A percentile compares a stretch with the other conserved stretches of the same genome.
Conservation (phyloP, 176 grass and related monocot genomes). For the Eragrostis curvula region DNA sequence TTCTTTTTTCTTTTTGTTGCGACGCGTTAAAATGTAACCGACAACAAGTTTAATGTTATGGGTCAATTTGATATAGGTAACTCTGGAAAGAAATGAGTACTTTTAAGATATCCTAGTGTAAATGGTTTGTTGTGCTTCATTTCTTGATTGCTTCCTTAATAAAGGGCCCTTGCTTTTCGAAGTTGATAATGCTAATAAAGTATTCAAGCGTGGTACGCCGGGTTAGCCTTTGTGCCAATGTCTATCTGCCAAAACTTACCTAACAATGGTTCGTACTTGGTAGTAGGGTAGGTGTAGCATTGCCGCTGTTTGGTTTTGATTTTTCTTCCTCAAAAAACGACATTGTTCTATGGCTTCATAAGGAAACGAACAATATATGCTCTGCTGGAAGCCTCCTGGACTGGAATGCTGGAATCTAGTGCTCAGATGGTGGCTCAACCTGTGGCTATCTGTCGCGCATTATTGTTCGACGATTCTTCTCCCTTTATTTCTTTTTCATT, state of each 20-base stretch:
- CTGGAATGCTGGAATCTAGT: slow-evolving; percentile 36
- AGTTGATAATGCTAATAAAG: not conserved
- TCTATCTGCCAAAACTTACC: not conserved
- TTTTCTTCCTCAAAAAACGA: not conserved
- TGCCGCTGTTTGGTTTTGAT: not conserved
- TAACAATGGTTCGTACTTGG: not conserved
- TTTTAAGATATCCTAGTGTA: slow-evolving; percentile 39
- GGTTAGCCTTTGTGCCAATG: not conserved
- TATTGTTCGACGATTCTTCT: slow-evolving; percentile 15
- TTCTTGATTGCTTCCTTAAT: slow-evolving; percentile 3
- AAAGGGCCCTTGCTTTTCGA: not conserved
- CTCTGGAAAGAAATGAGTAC: not conserved
- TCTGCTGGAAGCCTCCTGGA: slow-evolving; percentile 35
- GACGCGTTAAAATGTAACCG: slow-evolving; percentile 11
- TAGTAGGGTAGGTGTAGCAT: not conserved
- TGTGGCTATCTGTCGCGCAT: slow-evolving; percentile 29
- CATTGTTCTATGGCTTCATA: slow-evolving; percentile 11
- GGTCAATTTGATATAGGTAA: slow-evolving; percentile 31
- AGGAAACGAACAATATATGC: not conserved
- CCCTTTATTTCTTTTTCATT: not conserved
- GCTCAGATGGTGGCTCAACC: slow-evolving; percentile 24
- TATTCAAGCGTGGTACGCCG: not conserved
- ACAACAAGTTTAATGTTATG: slow-evolving; percentile 25
- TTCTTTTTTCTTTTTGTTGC: not conserved
- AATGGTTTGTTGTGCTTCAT: slow-evolving; percentile 32